A percentile compares a stretch with the other conserved stretches of the same genome.
phyloP scores from a whole-genome alignment of 768 basidiomycete genomes.

The Pulveroboletus ravenelii region DNA sequence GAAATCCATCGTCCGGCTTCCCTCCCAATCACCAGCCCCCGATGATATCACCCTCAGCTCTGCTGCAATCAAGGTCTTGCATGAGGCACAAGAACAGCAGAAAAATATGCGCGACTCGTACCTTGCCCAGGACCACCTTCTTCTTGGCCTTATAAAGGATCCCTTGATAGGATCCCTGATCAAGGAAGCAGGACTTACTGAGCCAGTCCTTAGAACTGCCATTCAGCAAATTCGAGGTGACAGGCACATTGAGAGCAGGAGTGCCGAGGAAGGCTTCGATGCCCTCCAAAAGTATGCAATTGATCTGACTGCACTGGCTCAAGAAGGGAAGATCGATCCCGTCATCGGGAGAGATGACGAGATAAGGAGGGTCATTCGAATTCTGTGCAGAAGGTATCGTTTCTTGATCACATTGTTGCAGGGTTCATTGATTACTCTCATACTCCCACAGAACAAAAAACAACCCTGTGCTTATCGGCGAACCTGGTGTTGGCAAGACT shows the following conservation, averaged over 20 bases:
- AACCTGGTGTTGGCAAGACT: constrained; percentile 94
- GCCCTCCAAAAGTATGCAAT: constrained; percentile 85
- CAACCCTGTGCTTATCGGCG: constrained; percentile 95
- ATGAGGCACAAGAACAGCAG: constrained; percentile 70
- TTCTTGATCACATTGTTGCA: neutral
- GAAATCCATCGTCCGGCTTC: constrained; percentile 73
- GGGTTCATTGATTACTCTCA: constrained; percentile 7
- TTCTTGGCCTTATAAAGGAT: constrained; percentile 81
- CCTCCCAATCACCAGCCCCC: constrained; percentile 80
- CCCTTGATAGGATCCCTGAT: constrained; percentile 58
- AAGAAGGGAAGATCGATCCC: constrained; percentile 93
- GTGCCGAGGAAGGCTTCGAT: constrained; percentile 90
- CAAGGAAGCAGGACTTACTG: constrained; percentile 72
- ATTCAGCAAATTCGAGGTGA: constrained; percentile 80
- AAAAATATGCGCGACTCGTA: constrained; percentile 88
- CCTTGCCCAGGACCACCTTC: constrained; percentile 88
- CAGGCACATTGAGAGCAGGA: constrained; percentile 76
- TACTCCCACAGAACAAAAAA: constrained; percentile 74
- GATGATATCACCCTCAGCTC: constrained; percentile 68
- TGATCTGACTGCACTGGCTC: constrained; percentile 82
- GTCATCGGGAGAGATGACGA: constrained; percentile 92
- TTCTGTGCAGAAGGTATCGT: constrained; percentile 69
- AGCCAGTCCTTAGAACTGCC: constrained; percentile 67
- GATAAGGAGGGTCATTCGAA: constrained; percentile 79
- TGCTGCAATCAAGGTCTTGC: constrained; percentile 55